Evolutionary conservation across 225 moss, liverwort and hornwort species (phyloP).

Genomic region (Neckera pumila): DNA sequence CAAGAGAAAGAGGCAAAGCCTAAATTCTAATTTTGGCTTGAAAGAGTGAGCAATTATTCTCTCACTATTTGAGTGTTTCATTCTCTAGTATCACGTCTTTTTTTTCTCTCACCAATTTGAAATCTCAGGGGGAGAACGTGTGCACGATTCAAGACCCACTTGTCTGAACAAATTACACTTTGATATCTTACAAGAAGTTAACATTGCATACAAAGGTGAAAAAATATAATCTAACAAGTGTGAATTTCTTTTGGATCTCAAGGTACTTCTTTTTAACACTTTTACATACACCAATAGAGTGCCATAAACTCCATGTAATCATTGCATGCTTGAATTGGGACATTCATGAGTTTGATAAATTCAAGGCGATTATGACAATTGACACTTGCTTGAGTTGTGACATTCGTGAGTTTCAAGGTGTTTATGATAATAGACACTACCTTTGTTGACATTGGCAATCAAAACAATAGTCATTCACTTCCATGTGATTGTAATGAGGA

Average conservation of each 20-base stretch:
- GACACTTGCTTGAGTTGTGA: neutral
- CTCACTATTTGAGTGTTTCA: neutral
- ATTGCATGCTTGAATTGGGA: neutral
- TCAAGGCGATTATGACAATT: neutral
- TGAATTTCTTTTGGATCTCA: neutral
- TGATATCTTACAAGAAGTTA: neutral
- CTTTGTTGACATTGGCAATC: accelerated
- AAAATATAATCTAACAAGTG: neutral
- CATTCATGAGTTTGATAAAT: neutral
- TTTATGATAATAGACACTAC: neutral
- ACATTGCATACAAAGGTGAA: neutral
- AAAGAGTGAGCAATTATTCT: neutral
- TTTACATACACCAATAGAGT: neutral
- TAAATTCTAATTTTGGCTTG: neutral
- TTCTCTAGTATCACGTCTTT: neutral
- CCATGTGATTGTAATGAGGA: neutral
- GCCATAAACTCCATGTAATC: neutral
- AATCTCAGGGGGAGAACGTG: neutral
- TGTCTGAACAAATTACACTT: too few species aligned
- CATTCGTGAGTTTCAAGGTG: too few species aligned
- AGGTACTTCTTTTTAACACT: neutral
- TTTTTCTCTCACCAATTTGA: neutral
- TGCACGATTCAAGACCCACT: neutral
- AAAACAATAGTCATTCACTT: neutral
- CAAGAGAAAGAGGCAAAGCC: neutral